These are phyloP conservation scores for Entrophospora sp. DNA, from an alignment of 192 early-diverging fungal genomes.

Conservation along the genomic window DNA sequence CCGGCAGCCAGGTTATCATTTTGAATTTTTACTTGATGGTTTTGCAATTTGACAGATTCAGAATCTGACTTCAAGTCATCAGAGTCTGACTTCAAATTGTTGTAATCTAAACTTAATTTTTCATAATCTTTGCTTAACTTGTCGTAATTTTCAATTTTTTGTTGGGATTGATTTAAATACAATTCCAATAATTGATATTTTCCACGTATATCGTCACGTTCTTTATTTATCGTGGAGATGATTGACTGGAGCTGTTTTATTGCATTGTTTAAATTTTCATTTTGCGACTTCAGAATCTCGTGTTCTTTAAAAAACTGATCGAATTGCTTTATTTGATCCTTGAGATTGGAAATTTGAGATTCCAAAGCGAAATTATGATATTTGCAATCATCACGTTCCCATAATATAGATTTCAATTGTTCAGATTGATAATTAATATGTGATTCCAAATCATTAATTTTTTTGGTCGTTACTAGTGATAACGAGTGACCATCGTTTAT, in stretches of 20 bases:
- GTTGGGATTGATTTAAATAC: neutral
- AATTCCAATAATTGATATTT: slow-evolving; percentile 11
- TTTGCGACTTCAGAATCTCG: neutral
- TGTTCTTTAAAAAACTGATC: neutral
- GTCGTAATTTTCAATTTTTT: neutral
- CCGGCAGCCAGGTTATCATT: neutral
- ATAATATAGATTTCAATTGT: neutral
- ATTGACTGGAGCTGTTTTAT: neutral
- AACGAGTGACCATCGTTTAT: slow-evolving; percentile 2
- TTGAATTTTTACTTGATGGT: too few relatives aligned
- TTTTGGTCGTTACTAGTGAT: neutral
- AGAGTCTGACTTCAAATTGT: neutral
- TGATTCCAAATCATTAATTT: neutral
- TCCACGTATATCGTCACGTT: neutral
- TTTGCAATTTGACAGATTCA: neutral
- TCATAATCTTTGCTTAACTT: too few relatives aligned
- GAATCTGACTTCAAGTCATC: too few relatives aligned
- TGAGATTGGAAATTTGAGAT: neutral
- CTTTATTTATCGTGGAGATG: neutral
- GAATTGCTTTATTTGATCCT: neutral
- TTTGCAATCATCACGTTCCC: slow-evolving; percentile 14
- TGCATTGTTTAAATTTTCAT: neutral
- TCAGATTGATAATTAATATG: slow-evolving; percentile 13
- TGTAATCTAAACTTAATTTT: neutral
- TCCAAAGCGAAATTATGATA: neutral